phyloP scores from a whole-genome alignment of 441 rosid genomes.

The Raphanus hybrid region DNA sequence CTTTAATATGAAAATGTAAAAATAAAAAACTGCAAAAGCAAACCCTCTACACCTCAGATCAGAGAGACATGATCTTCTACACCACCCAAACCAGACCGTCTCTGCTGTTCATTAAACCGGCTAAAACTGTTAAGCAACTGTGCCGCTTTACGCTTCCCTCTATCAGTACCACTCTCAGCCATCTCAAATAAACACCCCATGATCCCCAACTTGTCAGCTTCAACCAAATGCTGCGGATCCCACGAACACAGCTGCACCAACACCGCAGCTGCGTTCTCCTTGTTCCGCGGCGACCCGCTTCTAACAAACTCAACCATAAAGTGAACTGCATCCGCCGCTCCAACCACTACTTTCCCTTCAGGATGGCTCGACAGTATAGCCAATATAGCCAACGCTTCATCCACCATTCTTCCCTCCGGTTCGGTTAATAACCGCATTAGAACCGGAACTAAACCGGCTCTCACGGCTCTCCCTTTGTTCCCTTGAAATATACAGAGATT shows the following conservation, averaged over 20 bases:
- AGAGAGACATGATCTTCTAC: constrained; percentile 22
- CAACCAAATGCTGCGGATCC: constrained; percentile 61
- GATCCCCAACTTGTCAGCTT: constrained; percentile 76
- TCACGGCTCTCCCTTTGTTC: constrained; percentile 87
- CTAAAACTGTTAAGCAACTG: constrained; percentile 75
- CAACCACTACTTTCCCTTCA: constrained; percentile 77
- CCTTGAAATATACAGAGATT: constrained; percentile 90
- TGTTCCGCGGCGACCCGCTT: constrained; percentile 76
- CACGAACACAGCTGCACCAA: constrained; percentile 80
- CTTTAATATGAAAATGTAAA: background rate
- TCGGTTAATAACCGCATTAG: constrained; percentile 75
- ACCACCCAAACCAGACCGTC: constrained; percentile 42
- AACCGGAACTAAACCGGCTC: constrained; percentile 88
- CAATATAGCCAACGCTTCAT: constrained; percentile 83
- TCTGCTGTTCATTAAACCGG: constrained; percentile 63
- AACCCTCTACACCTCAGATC: background rate
- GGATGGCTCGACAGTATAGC: constrained; percentile 82
- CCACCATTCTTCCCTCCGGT: constrained; percentile 76
- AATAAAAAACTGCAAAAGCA: background rate
- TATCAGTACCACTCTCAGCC: constrained; percentile 84
- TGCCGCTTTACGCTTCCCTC: constrained; percentile 90
- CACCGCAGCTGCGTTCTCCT: constrained; percentile 90
- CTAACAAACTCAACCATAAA: constrained; percentile 75
- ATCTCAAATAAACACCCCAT: constrained; percentile 63
- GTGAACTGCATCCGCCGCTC: constrained; percentile 77